Percentiles rank a stretch among this genome's conserved stretches.
These are phyloP conservation scores for Thermomyces lanuginosus DNA, from an alignment of 2,329 filamentous ascomycete species.

Conservation along the genomic window DNA sequence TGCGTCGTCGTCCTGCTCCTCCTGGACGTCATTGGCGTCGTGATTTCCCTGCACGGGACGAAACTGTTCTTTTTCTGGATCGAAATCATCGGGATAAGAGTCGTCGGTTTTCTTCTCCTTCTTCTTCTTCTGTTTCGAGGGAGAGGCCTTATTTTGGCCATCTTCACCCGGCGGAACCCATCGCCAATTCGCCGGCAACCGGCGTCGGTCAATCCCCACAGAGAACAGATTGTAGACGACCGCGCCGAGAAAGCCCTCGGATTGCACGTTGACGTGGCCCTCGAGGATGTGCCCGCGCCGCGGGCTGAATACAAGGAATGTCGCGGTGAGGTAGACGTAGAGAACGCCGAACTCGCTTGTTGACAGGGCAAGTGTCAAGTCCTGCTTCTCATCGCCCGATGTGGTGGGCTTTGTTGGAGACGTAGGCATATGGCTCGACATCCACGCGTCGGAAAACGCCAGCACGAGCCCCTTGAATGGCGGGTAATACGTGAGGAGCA, in stretches of 20 bases:
- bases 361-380: slow-evolving; percentile 25
- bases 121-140: slow-evolving; percentile 10
- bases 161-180: slow-evolving; percentile 48
- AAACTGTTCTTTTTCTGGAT: slow-evolving; percentile 25
- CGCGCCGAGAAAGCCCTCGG: slow-evolving; percentile 73
- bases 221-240: slow-evolving; percentile 88
- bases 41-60: slow-evolving; percentile 13
- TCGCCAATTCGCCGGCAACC: slow-evolving; percentile 62
- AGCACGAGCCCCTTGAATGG: slow-evolving; percentile 42
- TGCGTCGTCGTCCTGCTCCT: slow-evolving; percentile 38
- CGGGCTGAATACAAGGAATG: slow-evolving; percentile 71
- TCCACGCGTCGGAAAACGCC: slow-evolving; percentile 33
- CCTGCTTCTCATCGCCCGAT: slow-evolving; percentile 7
- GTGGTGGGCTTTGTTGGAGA: slow-evolving; percentile 17
- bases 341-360: slow-evolving; percentile 72
- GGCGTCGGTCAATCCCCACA: slow-evolving; percentile 61
- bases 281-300: slow-evolving; percentile 56
- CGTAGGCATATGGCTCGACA: slow-evolving; percentile 22
- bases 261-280: slow-evolving; percentile 71
- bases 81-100: slow-evolving; percentile 15
- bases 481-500: slow-evolving; percentile 47
- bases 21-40: slow-evolving; percentile 17
- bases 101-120: slow-evolving; percentile 12
- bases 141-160: slow-evolving; percentile 5
- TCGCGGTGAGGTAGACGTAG: slow-evolving; percentile 76